Evolutionary conservation across 2,329 filamentous ascomycete species (phyloP), one percentile per base, ranked within the genome.

Genomic region (Scorias spongiosa): DNA sequence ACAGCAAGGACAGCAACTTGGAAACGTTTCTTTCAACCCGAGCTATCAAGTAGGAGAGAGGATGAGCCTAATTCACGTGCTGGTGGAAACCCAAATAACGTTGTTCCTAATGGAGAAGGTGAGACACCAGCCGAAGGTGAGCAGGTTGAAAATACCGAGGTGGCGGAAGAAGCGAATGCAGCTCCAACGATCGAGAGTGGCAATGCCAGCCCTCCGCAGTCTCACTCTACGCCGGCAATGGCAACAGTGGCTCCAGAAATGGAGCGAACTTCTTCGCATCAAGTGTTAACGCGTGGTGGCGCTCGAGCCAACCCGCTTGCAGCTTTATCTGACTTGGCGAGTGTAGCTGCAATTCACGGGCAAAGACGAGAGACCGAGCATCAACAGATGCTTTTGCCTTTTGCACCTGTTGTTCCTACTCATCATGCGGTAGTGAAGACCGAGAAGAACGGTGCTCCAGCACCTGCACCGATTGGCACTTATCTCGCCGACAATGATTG

Each of bases 1-100:
- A 69, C 71, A 39, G 77, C 77, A 2, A 73, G 76, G 42, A 66
- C 73, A 28, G 76, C 75, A 5, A 72, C 78, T 1, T 68, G 72
- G 34, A 60, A 69, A 47, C 69, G 70, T 60, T 78, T 80, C 58
- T 68, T 74, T 44, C 73, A 74, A 44, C 72, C 53, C 40, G 51
- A 49, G 34, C 29, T 40, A 11, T 46, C 12, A 45, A 55, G 38
- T 45, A 54, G 45, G 18, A 49, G 50, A 46, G 52, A 54, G 36
- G 44, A 50, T 29, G 32, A 36, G 32, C 32, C 32, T 9, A 36
- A 12, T 12, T 12, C 32, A 28, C 28, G 40, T 18, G 29, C 44
- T 8, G 34, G 28, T 29, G 7, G 26, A 34, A 29, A 17, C 8
- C 32, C 9, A 9, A 36, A 15, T 15, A 46, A 44, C 4, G 48